phyloP scores from a whole-genome alignment of 2,329 filamentous ascomycete genomes.

The Fusarium xylarioides region DNA sequence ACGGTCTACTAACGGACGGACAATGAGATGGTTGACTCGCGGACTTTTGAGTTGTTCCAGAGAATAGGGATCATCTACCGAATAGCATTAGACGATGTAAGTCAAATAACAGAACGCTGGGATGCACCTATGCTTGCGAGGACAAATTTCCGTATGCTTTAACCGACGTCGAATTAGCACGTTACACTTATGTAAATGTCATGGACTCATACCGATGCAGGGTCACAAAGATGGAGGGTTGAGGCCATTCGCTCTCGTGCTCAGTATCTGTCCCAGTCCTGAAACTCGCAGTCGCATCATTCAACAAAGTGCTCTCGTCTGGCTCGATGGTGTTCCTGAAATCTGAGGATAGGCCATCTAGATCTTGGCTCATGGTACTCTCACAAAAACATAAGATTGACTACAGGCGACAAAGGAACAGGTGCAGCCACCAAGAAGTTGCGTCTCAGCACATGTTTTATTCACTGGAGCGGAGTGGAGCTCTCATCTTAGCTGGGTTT shows the following conservation, averaged over 20 bases:
- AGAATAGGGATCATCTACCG: conserved; percentile 3
- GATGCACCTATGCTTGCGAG: conserved; percentile 4
- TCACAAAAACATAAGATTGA: too few relatives aligned
- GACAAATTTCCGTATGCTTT: conserved; percentile 5
- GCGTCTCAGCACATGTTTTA: not conserved
- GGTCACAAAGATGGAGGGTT: not conserved
- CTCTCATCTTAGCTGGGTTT: not conserved
- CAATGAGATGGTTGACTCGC: conserved; percentile 3
- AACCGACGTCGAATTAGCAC: accelerated
- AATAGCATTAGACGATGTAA: not conserved
- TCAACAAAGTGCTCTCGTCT: not conserved
- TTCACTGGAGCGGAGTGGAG: not conserved
- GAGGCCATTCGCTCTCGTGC: not conserved
- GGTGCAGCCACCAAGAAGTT: too few relatives aligned
- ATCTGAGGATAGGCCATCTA: not conserved
- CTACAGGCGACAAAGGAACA: not conserved
- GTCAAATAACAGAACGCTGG: too few relatives aligned
- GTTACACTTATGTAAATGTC: accelerated
- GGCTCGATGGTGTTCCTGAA: not conserved
- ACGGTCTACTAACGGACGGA: not conserved
- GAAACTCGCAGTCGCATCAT: not conserved
- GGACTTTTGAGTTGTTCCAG: conserved; percentile 8
- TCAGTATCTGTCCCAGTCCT: not conserved
- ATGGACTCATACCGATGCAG: not conserved
- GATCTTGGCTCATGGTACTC: not conserved